These are phyloP conservation scores for Globisporangium cylindrosporum DNA, from an alignment of 352 stramenopile genomes.

Conservation along the genomic window DNA sequence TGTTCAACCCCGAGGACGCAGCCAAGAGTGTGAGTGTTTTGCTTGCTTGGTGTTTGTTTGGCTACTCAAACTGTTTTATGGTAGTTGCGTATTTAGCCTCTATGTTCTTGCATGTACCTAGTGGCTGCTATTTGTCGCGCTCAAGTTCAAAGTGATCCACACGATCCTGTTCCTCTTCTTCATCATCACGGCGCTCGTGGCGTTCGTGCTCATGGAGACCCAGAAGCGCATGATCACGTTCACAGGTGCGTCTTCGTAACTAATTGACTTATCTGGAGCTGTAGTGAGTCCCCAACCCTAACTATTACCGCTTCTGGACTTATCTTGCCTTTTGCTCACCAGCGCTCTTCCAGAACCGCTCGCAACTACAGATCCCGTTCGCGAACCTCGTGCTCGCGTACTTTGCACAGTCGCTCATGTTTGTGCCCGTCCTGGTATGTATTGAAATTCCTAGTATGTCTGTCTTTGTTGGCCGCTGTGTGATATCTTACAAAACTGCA, in stretches of 20 bases:
- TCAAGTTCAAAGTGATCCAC: conserved; percentile 90
- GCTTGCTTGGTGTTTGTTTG: no score
- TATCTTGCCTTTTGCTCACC: not conserved
- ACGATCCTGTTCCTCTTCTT: conserved; percentile 94
- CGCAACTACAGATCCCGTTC: conserved; percentile 68
- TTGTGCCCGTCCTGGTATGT: conserved; percentile 90
- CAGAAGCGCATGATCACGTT: conserved; percentile 93
- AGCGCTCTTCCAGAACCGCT: conserved; percentile 83
- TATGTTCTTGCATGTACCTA: conserved; percentile 10
- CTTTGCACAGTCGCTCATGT: conserved; percentile 91
- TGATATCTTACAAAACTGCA: not conserved
- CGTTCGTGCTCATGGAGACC: conserved; percentile 92
- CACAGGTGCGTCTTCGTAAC: conserved; percentile 37
- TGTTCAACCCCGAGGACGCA: conserved; percentile 39
- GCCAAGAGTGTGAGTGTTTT: conserved; percentile 23
- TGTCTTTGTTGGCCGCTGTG: not conserved
- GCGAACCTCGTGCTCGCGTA: conserved; percentile 83
- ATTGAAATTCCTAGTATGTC: conserved; percentile 2
- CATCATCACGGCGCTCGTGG: conserved; percentile 89
- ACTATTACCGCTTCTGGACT: not conserved
- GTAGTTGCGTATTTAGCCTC: no score
- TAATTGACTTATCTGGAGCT: not conserved
- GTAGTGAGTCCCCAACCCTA: not conserved
- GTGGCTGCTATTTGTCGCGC: conserved; percentile 40
- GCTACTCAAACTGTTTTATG: no score